Conservation (phyloP, 2,329 filamentous ascomycete species). For the Colletotrichum theobromicola region DNA sequence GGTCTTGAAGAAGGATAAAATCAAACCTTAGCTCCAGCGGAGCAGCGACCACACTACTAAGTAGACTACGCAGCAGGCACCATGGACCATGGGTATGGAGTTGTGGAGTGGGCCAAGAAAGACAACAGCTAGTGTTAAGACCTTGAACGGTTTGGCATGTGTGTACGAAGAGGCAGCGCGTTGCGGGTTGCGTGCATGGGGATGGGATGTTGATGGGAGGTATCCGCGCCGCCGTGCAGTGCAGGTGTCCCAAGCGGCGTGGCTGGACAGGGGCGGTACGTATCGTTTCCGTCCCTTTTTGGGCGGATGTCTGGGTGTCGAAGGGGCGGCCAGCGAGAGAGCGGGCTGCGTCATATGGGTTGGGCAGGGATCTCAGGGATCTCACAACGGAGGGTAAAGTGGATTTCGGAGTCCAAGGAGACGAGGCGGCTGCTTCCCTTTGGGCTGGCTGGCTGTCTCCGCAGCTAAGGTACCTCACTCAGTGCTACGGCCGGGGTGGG, state of each 20-base stretch:
- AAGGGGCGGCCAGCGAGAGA: constrained; percentile 1
- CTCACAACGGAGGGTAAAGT: constrained; percentile 34
- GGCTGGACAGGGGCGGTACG: constrained; percentile 12
- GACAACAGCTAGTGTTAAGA: constrained; percentile 24
- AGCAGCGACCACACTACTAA: constrained; percentile 33
- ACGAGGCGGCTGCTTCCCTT: constrained; percentile 15
- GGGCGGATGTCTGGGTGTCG: constrained; percentile 9
- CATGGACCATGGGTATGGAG: constrained; percentile 40
- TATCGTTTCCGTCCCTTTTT: constrained; percentile 14
- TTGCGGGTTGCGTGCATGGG: constrained; percentile 38
- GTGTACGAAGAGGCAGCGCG: constrained; percentile 28
- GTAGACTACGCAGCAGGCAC: constrained; percentile 22
- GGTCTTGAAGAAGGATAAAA: constrained; percentile 38
- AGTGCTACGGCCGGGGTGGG: neutral
- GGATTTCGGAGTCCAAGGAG: constrained; percentile 13
- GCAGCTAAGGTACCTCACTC: neutral
- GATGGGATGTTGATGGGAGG: constrained; percentile 22
- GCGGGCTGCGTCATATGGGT: constrained; percentile 31
- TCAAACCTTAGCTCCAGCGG: constrained; percentile 34
- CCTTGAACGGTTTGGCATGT: constrained; percentile 27
- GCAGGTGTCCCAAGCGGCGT: constrained; percentile 16
- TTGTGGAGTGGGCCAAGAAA: constrained; percentile 40
- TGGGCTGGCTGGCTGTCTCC: neutral
- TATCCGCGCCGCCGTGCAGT: constrained; percentile 7
- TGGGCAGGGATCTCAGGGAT: constrained; percentile 39